phyloP scores from a whole-genome alignment of 225 moss, liverwort and hornwort genomes.

The Bryoerythrophyllum caledonicum region DNA sequence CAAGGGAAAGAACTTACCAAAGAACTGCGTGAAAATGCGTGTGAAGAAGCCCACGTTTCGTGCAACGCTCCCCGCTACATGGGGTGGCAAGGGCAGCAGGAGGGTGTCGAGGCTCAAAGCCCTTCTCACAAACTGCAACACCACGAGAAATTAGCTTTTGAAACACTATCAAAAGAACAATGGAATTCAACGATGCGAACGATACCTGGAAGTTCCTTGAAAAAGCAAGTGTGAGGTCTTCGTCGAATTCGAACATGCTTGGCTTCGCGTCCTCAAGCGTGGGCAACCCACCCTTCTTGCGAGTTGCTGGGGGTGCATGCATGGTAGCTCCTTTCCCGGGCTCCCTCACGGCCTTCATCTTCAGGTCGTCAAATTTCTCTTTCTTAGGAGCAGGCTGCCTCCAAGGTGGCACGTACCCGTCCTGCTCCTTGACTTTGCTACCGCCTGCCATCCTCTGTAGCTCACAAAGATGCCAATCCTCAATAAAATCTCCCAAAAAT shows the following conservation, averaged over 20 bases:
- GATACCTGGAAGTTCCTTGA: conserved; percentile 84
- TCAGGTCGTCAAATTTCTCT: conserved; percentile 67
- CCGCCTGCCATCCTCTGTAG: conserved; percentile 48
- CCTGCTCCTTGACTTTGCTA: conserved; percentile 54
- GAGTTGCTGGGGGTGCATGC: conserved; percentile 59
- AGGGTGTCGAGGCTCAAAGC: conserved; percentile 90
- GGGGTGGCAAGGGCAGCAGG: conserved; percentile 87
- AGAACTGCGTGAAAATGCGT: conserved; percentile 94
- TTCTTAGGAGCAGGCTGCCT: conserved; percentile 84
- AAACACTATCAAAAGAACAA: neutral
- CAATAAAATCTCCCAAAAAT: neutral
- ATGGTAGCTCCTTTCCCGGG: conserved; percentile 78
- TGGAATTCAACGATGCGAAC: neutral
- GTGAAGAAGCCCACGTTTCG: conserved; percentile 92
- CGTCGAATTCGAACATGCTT: conserved; percentile 87
- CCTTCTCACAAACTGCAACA: conserved; percentile 78
- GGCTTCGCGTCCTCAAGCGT: conserved; percentile 50
- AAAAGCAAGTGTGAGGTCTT: conserved; percentile 81
- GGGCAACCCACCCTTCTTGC: conserved; percentile 56
- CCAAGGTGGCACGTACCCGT: conserved; percentile 75
- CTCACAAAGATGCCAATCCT: neutral
- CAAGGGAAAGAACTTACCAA: conserved; percentile 55
- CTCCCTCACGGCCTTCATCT: conserved; percentile 80
- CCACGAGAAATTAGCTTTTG: conserved; percentile 3
- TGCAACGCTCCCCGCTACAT: conserved; percentile 78